Percentiles rank a stretch among this genome's conserved stretches.
Conservation (phyloP, 306 rosid genomes). For the Quercus berberidifolia region DNA sequence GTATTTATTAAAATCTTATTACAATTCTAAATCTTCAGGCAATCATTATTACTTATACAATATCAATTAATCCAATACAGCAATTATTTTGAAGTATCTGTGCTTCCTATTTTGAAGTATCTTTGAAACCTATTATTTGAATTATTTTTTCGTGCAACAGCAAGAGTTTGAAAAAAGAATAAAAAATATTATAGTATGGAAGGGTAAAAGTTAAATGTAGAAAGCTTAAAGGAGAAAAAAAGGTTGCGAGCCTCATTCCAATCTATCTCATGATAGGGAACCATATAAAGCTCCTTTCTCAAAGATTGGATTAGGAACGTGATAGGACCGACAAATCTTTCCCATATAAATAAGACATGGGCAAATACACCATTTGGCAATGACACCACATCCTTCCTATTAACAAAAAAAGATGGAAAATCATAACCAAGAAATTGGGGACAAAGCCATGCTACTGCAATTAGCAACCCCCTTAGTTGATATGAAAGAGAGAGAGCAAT, state of each 20-base stretch:
- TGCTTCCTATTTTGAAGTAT: not conserved
- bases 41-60: no score
- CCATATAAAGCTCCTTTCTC: constrained; percentile 72
- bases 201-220: no score
- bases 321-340: constrained; percentile 85
- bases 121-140: no score
- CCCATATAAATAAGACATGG: constrained; percentile 88
- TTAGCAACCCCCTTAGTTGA: constrained; percentile 1
- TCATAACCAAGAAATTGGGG: not conserved
- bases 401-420: constrained; percentile 10
- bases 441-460: not conserved
- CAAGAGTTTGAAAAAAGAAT: not conserved
- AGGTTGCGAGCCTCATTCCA: no score
- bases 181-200: no score
- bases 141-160: no score
- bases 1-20: no score
- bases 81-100: not conserved
- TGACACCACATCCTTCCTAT: constrained; percentile 98
- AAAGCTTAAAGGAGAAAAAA: no score
- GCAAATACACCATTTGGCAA: constrained; percentile 90
- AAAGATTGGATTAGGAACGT: constrained; percentile 60
- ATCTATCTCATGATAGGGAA: constrained; percentile 72
- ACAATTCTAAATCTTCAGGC: no score
- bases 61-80: not conserved
- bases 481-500: no score